Percentiles rank a stretch among this genome's conserved stretches.
phyloP scores from a whole-genome alignment of 2,329 filamentous ascomycete species.

The Calonectria montana region DNA sequence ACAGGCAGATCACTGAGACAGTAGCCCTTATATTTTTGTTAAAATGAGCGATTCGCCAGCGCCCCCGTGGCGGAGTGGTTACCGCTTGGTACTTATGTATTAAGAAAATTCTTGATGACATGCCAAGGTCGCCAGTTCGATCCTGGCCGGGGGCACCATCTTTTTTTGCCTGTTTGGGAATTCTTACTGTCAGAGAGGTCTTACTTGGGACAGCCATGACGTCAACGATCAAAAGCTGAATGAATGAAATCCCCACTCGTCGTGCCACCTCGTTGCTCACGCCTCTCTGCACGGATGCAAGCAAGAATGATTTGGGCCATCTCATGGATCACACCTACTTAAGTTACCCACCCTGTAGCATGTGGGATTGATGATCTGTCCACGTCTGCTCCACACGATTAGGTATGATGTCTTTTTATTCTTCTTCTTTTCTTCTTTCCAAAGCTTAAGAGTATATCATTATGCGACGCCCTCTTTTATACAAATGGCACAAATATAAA shows the following conservation, averaged over 20 bases:
- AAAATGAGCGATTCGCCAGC: background rate
- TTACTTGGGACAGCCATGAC: background rate
- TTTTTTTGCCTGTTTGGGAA: background rate
- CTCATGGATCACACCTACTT: no score
- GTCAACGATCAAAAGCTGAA: background rate
- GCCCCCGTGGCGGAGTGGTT: slow-evolving; percentile 22
- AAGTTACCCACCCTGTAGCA: no score
- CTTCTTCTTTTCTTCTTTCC: no score
- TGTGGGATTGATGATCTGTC: no score
- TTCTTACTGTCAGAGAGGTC: background rate
- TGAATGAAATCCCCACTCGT: background rate
- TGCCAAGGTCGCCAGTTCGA: slow-evolving; percentile 23
- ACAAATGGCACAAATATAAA: no score
- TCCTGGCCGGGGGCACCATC: slow-evolving; percentile 20
- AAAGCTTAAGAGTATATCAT: no score
- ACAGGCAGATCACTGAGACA: no score
- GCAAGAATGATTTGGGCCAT: no score
- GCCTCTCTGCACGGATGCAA: background rate
- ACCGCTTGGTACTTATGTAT: slow-evolving; percentile 20
- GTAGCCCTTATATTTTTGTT: background rate
- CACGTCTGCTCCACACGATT: no score
- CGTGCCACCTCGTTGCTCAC: background rate
- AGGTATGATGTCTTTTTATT: no score
- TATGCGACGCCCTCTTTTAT: no score
- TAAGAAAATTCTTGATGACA: slow-evolving; percentile 9